Percentiles rank a stretch among this genome's conserved stretches.
phyloP scores from a whole-genome alignment of 2,329 filamentous ascomycete species.

The Arthrobotrys iridis region DNA sequence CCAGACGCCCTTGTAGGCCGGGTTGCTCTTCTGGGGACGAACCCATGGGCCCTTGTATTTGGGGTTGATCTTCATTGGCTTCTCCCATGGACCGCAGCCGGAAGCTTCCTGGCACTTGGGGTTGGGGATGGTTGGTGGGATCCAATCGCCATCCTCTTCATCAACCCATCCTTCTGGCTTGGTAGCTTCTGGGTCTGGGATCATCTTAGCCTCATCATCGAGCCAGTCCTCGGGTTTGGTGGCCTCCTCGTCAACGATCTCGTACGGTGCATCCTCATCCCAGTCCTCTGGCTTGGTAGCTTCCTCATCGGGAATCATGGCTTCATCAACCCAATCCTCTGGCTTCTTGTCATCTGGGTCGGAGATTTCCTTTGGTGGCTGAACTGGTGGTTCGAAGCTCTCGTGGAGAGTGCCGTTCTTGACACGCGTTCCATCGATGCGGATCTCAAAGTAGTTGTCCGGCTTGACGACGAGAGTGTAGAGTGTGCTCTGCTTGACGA shows the following conservation, averaged over 20 bases:
- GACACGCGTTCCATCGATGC: conserved; percentile 86
- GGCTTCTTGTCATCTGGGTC: conserved; percentile 94
- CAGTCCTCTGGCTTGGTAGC: conserved; percentile 97
- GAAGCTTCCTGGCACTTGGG: conserved; percentile 93
- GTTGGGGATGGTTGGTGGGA: conserved; percentile 89
- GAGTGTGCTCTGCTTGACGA: conserved; percentile 89
- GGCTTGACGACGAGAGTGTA: conserved; percentile 97
- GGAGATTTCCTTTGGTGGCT: conserved; percentile 93
- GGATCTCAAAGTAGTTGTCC: conserved; percentile 93
- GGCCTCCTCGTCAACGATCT: conserved; percentile 93
- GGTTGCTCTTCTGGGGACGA: conserved; percentile 93
- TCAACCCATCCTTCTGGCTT: conserved; percentile 99
- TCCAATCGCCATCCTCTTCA: conserved; percentile 98
- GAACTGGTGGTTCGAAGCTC: conserved; percentile 92
- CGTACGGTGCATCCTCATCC: conserved; percentile 97
- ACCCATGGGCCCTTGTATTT: conserved; percentile 99
- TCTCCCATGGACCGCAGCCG: conserved; percentile 91
- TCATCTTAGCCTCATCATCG: conserved; percentile 80
- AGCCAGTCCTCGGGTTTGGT: conserved; percentile 96
- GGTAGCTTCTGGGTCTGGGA: conserved; percentile 91
- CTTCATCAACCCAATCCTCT: conserved; percentile 92
- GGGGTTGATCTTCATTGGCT: conserved; percentile 93
- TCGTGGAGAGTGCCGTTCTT: conserved; percentile 92
- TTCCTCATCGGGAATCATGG: conserved; percentile 88
- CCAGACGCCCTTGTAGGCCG: conserved; percentile 96